These are phyloP conservation scores for Tricholoma flavovirens DNA, from an alignment of 768 basidiomycete species.

Conservation along the genomic window DNA sequence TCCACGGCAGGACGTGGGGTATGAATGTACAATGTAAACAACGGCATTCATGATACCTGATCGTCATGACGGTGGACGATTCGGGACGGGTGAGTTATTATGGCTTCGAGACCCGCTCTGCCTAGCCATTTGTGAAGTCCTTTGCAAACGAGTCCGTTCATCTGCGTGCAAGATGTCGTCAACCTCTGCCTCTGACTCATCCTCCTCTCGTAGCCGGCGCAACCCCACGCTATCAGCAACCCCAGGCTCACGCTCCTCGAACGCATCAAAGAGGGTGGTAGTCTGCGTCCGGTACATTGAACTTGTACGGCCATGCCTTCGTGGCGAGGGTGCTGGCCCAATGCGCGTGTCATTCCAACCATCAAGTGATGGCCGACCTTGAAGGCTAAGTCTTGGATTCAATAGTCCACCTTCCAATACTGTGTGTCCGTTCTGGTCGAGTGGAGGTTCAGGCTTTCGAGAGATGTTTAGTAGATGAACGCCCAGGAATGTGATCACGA, in stretches of 20 bases:
- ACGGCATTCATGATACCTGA: constrained; percentile 7
- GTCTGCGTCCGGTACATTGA: constrained; percentile 64
- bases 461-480: constrained; percentile 92
- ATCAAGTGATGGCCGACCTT: constrained; percentile 77
- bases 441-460: constrained; percentile 44
- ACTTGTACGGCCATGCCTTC: constrained; percentile 51
- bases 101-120: constrained; percentile 45
- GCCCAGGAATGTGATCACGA: constrained; percentile 90
- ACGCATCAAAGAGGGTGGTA: constrained; percentile 69
- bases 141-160: constrained; percentile 37
- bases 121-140: constrained; percentile 18
- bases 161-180: constrained; percentile 34
- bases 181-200: constrained; percentile 47
- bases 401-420: constrained; percentile 62
- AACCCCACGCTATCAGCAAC: constrained; percentile 44
- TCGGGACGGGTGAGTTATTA: constrained; percentile 45
- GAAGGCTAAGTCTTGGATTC: constrained; percentile 75
- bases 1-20: constrained; percentile 12
- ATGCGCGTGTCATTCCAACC: constrained; percentile 47
- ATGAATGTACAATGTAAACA: constrained; percentile 8
- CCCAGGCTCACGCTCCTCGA: constrained; percentile 48
- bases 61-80: constrained; percentile 12
- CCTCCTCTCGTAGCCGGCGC: constrained; percentile 62
- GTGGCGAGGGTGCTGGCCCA: constrained; percentile 24
- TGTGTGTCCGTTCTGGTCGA: constrained; percentile 34